Evolutionary conservation across 768 basidiomycete genomes (phyloP).

Genomic region (Candolleomyces aberdarensis): DNA sequence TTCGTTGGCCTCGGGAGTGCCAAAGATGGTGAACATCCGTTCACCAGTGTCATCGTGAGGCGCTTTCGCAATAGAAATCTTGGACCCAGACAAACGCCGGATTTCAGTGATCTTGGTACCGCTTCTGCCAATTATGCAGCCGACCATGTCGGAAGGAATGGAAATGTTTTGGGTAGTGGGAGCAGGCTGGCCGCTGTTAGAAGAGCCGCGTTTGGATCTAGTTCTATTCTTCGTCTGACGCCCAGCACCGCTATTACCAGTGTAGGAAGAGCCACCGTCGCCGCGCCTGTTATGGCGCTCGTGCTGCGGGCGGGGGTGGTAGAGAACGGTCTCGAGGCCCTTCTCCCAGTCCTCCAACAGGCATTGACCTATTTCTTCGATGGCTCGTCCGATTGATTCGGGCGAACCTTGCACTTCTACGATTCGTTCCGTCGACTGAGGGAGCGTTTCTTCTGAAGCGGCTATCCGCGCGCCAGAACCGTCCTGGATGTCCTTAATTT

Average conservation of each 20-base stretch:
- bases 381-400: constrained; percentile 88
- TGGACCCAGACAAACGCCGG: constrained; percentile 93
- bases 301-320: constrained; percentile 90
- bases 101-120: constrained; percentile 99
- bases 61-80: constrained; percentile 97
- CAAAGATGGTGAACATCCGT: constrained; percentile 98
- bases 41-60: constrained; percentile 99
- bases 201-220: constrained; percentile 41
- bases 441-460: constrained; percentile 98
- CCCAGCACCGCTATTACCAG: constrained; percentile 22
- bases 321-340: constrained; percentile 89
- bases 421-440: constrained; percentile 97
- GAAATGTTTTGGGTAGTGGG: constrained; percentile 95
- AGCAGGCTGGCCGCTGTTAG: constrained; percentile 53
- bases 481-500: constrained; percentile 99
- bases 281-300: constrained; percentile 56
- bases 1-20: constrained; percentile 94
- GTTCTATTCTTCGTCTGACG: constrained; percentile 62
- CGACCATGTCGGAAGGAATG: constrained; percentile 99
- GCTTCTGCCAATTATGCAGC: constrained; percentile 92
- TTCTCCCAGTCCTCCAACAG: constrained; percentile 97
- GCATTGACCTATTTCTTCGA: constrained; percentile 94
- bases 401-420: constrained; percentile 96
- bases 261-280: constrained; percentile 40
- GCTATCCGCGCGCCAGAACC: constrained; percentile 97